Percentiles rank a stretch among this genome's conserved stretches.
Evolutionary conservation across 2,329 filamentous ascomycete genomes (phyloP).

Genomic region (Penicillium sp.): DNA sequence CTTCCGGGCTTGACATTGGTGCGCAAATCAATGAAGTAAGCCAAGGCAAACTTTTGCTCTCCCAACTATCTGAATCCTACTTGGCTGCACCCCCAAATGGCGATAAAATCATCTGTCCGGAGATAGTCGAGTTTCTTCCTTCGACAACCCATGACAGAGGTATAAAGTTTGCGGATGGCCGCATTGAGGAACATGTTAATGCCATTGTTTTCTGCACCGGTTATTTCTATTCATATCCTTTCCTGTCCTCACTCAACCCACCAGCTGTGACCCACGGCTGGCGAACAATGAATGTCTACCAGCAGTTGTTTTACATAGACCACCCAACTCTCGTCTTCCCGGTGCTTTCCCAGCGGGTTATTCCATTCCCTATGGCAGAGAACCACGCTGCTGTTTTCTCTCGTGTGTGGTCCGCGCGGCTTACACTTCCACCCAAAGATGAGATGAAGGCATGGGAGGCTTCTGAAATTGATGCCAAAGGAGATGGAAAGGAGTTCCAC

Average conservation of each 20-base stretch:
- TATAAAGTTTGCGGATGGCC: conserved; percentile 66
- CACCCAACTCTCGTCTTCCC: conserved; percentile 78
- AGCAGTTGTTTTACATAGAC: conserved; percentile 73
- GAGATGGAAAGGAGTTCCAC: conserved; percentile 55
- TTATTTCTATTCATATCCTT: conserved; percentile 82
- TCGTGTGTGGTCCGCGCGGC: conserved; percentile 70
- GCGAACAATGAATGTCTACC: conserved; percentile 70
- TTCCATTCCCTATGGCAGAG: conserved; percentile 82
- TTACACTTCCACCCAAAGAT: conserved; percentile 61
- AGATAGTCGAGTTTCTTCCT: conserved; percentile 58
- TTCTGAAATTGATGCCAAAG: conserved; percentile 42
- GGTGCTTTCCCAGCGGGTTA: conserved; percentile 73
- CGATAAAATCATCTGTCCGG: conserved; percentile 58
- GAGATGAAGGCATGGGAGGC: conserved; percentile 72
- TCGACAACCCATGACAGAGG: conserved; percentile 53
- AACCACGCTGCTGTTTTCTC: conserved; percentile 75
- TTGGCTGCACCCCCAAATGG: conserved; percentile 41
- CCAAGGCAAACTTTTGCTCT: conserved; percentile 62
- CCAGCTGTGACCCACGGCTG: conserved; percentile 67
- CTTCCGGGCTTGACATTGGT: conserved; percentile 81
- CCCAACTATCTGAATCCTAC: conserved; percentile 56
- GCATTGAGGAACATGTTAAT: conserved; percentile 67
- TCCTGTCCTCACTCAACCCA: conserved; percentile 54
- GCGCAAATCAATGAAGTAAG: conserved; percentile 68
- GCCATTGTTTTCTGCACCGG: conserved; percentile 83